Evolutionary conservation across 2,329 filamentous ascomycete genomes (phyloP).

Genomic region (Whalleya microplaca): DNA sequence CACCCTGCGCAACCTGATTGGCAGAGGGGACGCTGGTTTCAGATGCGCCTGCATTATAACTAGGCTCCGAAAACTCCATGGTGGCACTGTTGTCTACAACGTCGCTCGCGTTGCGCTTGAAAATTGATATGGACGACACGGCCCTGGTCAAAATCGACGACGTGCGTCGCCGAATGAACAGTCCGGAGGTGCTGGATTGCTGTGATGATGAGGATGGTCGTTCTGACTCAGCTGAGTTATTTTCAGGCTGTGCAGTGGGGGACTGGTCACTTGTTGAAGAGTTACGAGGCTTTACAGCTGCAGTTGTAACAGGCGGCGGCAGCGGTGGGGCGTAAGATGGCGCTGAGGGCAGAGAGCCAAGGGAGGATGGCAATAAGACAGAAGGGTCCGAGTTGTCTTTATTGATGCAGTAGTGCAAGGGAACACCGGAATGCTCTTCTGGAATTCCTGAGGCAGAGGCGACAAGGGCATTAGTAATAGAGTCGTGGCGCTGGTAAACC

Average conservation of each 20-base stretch:
- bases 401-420: conserved; percentile 18
- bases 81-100: conserved; percentile 30
- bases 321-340: conserved; percentile 11
- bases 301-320: conserved; percentile 7
- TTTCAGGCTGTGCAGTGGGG: conserved; percentile 6
- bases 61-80: conserved; percentile 29
- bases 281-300: conserved; percentile 13
- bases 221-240: conserved; percentile 15
- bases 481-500: conserved; percentile 31
- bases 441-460: conserved; percentile 22
- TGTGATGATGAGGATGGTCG: conserved; percentile 19
- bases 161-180: conserved; percentile 22
- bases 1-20: conserved; percentile 25
- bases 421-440: conserved; percentile 28
- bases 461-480: conserved; percentile 26
- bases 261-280: conserved; percentile 12
- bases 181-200: conserved; percentile 3
- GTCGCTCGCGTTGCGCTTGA: conserved; percentile 33
- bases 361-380: conserved; percentile 11
- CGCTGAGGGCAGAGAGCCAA: conserved; percentile 7
- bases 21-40: conserved; percentile 29
- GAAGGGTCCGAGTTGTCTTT: conserved; percentile 21
- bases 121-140: conserved; percentile 32
- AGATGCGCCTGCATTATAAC: conserved; percentile 28
- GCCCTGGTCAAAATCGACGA: conserved; percentile 30